Evolutionary conservation across 371 early-diverging fungal genomes (phyloP).

Genomic region (Apophysomyces elegans): DNA sequence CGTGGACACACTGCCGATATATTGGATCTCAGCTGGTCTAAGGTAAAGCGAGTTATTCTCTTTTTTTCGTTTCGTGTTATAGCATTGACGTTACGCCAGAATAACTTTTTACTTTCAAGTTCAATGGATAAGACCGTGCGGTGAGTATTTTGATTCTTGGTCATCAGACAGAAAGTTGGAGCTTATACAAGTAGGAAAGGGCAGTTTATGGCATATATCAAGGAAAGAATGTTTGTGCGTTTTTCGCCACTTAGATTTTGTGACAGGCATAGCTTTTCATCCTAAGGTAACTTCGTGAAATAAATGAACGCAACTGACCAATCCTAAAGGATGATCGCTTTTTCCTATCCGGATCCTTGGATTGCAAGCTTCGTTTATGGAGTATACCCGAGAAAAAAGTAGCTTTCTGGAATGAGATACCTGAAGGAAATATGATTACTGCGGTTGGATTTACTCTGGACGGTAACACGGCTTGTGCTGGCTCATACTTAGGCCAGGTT

Average conservation of each 20-base stretch:
- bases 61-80: background rate
- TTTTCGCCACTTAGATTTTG: constrained; percentile 79
- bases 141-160: constrained; percentile 23
- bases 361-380: constrained; percentile 83
- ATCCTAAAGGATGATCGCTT: constrained; percentile 70
- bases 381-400: constrained; percentile 80
- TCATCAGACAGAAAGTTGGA: background rate
- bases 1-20: constrained; percentile 74
- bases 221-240: constrained; percentile 75
- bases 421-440: constrained; percentile 70
- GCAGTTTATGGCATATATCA: constrained; percentile 82
- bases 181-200: constrained; percentile 3
- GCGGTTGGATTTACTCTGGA: constrained; percentile 78
- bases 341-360: constrained; percentile 83
- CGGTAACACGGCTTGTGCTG: constrained; percentile 74
- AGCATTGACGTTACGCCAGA: constrained; percentile 27
- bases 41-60: constrained; percentile 28
- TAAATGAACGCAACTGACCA: background rate
- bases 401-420: constrained; percentile 74
- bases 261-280: constrained; percentile 82
- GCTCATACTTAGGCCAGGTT: constrained; percentile 78
- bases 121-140: constrained; percentile 85
- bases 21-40: constrained; percentile 86
- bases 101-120: constrained; percentile 79
- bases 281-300: constrained; percentile 53